phyloP scores from a whole-genome alignment of 805 yeast species.

The Komagataella kurtzmanii region DNA sequence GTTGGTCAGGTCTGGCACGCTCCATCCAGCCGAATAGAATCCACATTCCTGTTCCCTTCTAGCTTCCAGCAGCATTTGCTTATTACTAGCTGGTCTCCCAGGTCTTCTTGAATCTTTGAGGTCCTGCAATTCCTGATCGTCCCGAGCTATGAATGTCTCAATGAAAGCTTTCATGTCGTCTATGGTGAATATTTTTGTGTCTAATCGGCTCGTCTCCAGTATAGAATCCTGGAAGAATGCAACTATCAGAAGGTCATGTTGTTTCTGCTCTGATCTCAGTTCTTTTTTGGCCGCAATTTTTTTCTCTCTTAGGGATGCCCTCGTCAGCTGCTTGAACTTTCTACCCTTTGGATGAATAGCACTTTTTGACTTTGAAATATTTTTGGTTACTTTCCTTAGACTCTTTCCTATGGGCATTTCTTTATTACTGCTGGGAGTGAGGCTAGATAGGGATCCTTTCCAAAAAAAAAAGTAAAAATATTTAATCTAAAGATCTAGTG shows the following conservation, averaged over 20 bases:
- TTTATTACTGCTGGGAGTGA: neutral
- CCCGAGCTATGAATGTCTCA: slow-evolving; percentile 49
- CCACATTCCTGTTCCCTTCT: slow-evolving; percentile 46
- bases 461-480: neutral
- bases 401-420: slow-evolving; percentile 59
- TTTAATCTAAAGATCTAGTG: neutral
- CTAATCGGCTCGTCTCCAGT: slow-evolving; percentile 10
- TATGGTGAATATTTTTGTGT: slow-evolving; percentile 22
- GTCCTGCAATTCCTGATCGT: slow-evolving; percentile 61
- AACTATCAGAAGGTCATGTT: slow-evolving; percentile 44
- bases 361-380: slow-evolving; percentile 38
- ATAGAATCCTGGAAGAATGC: slow-evolving; percentile 50
- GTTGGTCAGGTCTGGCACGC: slow-evolving; percentile 61
- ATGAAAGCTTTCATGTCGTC: slow-evolving; percentile 52
- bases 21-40: slow-evolving; percentile 54
- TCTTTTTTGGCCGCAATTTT: slow-evolving; percentile 51
- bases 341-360: slow-evolving; percentile 80
- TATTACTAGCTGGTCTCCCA: slow-evolving; percentile 73
- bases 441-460: neutral
- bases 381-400: slow-evolving; percentile 50
- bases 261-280: slow-evolving; percentile 42
- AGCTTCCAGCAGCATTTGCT: slow-evolving; percentile 55
- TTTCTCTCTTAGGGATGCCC: slow-evolving; percentile 79
- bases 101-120: slow-evolving; percentile 56
- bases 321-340: slow-evolving; percentile 67